phyloP scores from a whole-genome alignment of 2,329 filamentous ascomycete species.

The Myriosclerotinia duriaeana region DNA sequence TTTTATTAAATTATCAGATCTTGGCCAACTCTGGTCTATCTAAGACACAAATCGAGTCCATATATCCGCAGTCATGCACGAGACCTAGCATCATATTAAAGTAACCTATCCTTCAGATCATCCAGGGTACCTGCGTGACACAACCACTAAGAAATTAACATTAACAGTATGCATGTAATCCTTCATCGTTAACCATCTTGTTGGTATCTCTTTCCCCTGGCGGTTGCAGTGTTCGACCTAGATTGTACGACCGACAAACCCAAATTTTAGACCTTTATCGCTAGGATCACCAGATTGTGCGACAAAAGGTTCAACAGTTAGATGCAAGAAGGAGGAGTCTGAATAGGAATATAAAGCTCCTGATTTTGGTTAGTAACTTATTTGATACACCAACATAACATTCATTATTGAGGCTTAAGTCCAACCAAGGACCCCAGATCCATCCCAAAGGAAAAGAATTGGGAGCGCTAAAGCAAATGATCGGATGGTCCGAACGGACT shows the following conservation, averaged over 20 bases:
- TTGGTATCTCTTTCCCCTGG: conserved; percentile 11
- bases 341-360: neutral
- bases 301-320: neutral
- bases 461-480: conserved; percentile 4
- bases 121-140: conserved; percentile 17
- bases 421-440: neutral
- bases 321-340: no score
- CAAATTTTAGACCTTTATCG: conserved; percentile 7
- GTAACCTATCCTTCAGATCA: neutral
- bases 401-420: neutral
- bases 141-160: neutral
- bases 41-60: conserved; percentile 17
- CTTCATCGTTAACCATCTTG: conserved; percentile 17
- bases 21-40: conserved; percentile 10
- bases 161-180: conserved; percentile 6
- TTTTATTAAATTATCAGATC: neutral
- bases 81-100: neutral
- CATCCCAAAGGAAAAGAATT: neutral
- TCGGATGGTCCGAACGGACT: no score
- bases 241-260: conserved; percentile 2
- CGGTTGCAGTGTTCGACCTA: conserved; percentile 4
- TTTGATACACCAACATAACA: neutral
- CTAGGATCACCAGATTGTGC: conserved; percentile 14
- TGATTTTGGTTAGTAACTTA: neutral
- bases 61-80: conserved; percentile 16